These are phyloP conservation scores for Arctium lappa DNA, from an alignment of 129 eudicot species.

Conservation along the genomic window DNA sequence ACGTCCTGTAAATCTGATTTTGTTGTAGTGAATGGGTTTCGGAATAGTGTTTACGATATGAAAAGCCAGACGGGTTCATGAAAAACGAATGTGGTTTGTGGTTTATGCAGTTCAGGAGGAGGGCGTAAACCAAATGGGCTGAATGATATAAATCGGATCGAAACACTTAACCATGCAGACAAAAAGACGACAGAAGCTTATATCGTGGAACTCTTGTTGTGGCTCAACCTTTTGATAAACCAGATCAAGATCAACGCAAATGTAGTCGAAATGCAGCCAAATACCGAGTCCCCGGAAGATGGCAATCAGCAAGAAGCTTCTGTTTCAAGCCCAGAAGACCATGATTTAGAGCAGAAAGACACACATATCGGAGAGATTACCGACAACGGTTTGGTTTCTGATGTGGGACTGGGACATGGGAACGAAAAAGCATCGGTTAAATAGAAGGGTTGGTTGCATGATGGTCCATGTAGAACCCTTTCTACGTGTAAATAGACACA, in stretches of 20 bases:
- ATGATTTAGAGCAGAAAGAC: conserved; percentile 10
- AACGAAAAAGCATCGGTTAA: neutral
- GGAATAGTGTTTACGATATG: neutral
- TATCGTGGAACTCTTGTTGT: conserved; percentile 53
- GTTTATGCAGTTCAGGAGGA: conserved; percentile 55
- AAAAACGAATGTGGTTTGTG: conserved; percentile 1
- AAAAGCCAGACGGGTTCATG: neutral
- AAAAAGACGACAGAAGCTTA: conserved; percentile 59
- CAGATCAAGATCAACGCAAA: conserved; percentile 35
- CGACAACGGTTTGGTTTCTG: conserved; percentile 7
- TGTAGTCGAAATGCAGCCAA: conserved; percentile 17
- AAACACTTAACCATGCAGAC: conserved; percentile 85
- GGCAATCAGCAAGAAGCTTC: conserved; percentile 2
- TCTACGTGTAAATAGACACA: neutral
- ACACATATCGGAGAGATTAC: neutral
- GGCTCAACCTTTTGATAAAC: conserved; percentile 66
- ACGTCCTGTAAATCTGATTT: neutral
- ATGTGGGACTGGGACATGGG: conserved; percentile 14
- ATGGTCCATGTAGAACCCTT: neutral
- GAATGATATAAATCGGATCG: conserved; percentile 45
- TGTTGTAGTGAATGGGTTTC: neutral
- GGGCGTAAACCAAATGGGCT: conserved; percentile 49
- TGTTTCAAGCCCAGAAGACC: neutral
- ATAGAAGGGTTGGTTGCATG: conserved; percentile 13
- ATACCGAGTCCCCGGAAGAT: conserved; percentile 30